Conservation (phyloP, 2,329 filamentous ascomycete species). For the Lachnellula subtilissima region DNA sequence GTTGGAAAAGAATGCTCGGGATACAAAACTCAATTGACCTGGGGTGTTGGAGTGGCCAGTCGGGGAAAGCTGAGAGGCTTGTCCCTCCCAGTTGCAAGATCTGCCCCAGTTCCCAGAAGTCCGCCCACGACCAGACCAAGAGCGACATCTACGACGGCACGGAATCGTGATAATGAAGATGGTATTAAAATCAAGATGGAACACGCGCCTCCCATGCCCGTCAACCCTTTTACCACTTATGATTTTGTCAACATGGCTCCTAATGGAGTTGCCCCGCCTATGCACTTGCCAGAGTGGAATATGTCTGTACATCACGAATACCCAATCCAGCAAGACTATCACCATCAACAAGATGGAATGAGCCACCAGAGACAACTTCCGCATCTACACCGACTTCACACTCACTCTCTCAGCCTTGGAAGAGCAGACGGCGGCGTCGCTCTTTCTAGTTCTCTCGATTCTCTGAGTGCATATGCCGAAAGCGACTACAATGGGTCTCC, state of each 20-base stretch:
- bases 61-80: conserved; percentile 89
- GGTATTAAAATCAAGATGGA: conserved; percentile 31
- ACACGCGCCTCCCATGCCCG: conserved; percentile 16
- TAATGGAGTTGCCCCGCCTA: conserved; percentile 22
- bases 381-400: conserved; percentile 46
- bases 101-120: conserved; percentile 41
- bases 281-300: conserved; percentile 31
- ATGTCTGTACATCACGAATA: conserved; percentile 27
- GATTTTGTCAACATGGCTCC: conserved; percentile 38
- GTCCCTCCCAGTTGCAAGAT: conserved; percentile 66
- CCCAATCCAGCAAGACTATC: conserved; percentile 16
- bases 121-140: conserved; percentile 26
- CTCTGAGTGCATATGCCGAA: conserved; percentile 48
- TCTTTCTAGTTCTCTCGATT: conserved; percentile 38
- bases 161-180: conserved; percentile 21
- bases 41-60: conserved; percentile 93
- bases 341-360: conserved; percentile 23
- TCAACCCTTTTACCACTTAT: conserved; percentile 32
- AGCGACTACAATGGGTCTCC: conserved; percentile 50
- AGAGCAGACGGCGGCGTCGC: conserved; percentile 22
- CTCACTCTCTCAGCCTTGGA: conserved; percentile 41
- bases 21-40: conserved; percentile 94
- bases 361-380: conserved; percentile 36
- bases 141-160: conserved; percentile 24
- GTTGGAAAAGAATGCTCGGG: conserved; percentile 89